These are phyloP conservation scores for Monosporascus sp. DNA, from an alignment of 2,329 filamentous ascomycete genomes.

Conservation along the genomic window DNA sequence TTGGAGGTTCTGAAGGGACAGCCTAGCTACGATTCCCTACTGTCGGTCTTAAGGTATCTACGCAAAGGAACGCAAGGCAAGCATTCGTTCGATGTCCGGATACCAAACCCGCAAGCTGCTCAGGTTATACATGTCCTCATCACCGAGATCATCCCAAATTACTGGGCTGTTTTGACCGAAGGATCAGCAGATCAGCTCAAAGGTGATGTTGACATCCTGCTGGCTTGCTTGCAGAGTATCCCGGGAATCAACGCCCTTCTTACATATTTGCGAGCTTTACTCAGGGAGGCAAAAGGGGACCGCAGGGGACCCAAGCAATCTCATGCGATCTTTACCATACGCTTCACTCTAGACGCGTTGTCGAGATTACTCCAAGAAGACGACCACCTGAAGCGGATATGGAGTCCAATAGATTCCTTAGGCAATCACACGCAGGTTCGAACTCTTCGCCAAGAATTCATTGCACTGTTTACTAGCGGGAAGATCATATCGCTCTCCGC, in stretches of 20 bases:
- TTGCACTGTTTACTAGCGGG: slow-evolving; percentile 43
- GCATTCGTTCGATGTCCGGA: slow-evolving; percentile 48
- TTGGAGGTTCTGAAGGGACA: slow-evolving; percentile 57
- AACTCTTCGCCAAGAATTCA: slow-evolving; percentile 37
- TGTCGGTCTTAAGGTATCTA: slow-evolving; percentile 49
- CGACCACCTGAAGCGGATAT: slow-evolving; percentile 17
- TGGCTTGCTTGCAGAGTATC: slow-evolving; percentile 65
- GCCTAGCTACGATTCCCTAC: slow-evolving; percentile 54
- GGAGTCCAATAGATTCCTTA: slow-evolving; percentile 13
- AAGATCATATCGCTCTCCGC: slow-evolving; percentile 45
- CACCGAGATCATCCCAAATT: slow-evolving; percentile 70
- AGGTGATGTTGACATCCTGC: slow-evolving; percentile 44
- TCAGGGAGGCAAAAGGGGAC: slow-evolving; percentile 43
- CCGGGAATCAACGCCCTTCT: slow-evolving; percentile 74
- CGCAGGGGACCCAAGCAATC: slow-evolving; percentile 33
- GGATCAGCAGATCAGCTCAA: slow-evolving; percentile 24
- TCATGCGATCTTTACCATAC: slow-evolving; percentile 38
- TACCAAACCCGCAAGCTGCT: slow-evolving; percentile 62
- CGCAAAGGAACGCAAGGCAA: slow-evolving; percentile 21
- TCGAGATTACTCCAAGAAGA: slow-evolving; percentile 35
- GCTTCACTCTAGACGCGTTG: slow-evolving; percentile 39
- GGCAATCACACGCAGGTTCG: slow-evolving; percentile 20
- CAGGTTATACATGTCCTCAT: slow-evolving; percentile 73
- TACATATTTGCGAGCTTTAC: slow-evolving; percentile 60
- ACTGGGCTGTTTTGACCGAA: slow-evolving; percentile 64